Percentiles rank a stretch among this genome's conserved stretches.
Evolutionary conservation across 2,329 filamentous ascomycete genomes (phyloP).

Genomic region (Pezicula rhizophila): DNA sequence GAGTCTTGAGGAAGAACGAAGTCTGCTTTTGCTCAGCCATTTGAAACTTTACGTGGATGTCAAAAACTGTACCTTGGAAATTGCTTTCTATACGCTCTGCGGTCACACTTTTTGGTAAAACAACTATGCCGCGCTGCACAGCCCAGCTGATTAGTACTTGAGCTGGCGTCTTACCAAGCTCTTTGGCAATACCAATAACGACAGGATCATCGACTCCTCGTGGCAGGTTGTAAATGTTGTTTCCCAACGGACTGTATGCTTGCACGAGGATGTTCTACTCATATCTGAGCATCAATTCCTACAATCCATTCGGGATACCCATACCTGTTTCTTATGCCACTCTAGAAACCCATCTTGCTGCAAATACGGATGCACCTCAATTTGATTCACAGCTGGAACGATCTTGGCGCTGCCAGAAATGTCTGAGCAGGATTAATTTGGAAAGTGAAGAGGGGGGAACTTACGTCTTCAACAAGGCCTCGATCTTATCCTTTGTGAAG

Average conservation of each 20-base stretch:
- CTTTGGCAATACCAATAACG: conserved; percentile 45
- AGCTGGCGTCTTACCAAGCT: conserved; percentile 42
- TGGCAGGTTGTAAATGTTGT: conserved; percentile 39
- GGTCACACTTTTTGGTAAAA: conserved; percentile 47
- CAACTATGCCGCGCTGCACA: conserved; percentile 44
- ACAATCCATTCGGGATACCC: conserved; percentile 63
- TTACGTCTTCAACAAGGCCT: conserved; percentile 31
- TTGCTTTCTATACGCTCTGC: conserved; percentile 42
- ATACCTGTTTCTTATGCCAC: conserved; percentile 56
- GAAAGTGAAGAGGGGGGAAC: conserved; percentile 28
- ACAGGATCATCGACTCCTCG: conserved; percentile 41
- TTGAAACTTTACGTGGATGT: conserved; percentile 2
- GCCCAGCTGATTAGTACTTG: conserved; percentile 47
- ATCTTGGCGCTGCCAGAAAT: conserved; percentile 46
- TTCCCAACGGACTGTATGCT: conserved; percentile 58
- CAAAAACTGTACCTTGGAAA: conserved; percentile 15
- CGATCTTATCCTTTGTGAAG: conserved; percentile 36
- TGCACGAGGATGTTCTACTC: conserved; percentile 55
- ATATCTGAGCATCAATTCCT: conserved; percentile 47
- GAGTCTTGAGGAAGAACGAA: conserved; percentile 29
- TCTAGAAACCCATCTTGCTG: conserved; percentile 48
- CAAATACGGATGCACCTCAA: conserved; percentile 67
- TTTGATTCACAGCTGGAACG: conserved; percentile 41
- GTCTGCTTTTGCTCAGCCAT: conserved; percentile 16
- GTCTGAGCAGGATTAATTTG: conserved; percentile 41